Evolutionary conservation across 169 alveolate species (phyloP), one percentile per base, ranked within the genome.

Genomic region (Plasmodium gallinaceum): DNA sequence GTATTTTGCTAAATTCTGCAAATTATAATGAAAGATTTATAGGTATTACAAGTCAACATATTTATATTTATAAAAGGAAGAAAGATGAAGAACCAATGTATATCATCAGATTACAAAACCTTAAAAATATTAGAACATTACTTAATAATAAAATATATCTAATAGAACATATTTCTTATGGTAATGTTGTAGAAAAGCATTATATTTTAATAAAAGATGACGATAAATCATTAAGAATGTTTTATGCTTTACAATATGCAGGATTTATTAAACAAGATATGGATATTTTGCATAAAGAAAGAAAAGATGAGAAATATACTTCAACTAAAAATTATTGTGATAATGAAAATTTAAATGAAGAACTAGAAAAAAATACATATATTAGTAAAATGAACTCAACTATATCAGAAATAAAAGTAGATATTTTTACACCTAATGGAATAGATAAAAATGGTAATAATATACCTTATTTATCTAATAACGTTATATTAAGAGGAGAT

Each of bases 241-340:
- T 78, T 90, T 92, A 94, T 90, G 96, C 95, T 57, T 86, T 94
- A 45, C 94, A 88, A 61, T 94, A 94, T 42, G 95, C 95, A 24
- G 95, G 95, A 14, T 92, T 94, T 93, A 86, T 94, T 43, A 78
- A 61, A 16, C 91, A 92, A 26, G 75, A 90, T 26, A 46, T 57
- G 43, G 71, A 86, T 52, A 54, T 71, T 12, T 90, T 80, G 69
- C 57, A 66, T 5, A 73, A 60, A 88, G 73, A 88, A 26, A 61
- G 74, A 86, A 76, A 71, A 22, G 90, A 54, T 32, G 37, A 74
- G 10, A 58, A 48, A 14, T 43, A 74, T 39, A 74, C 7, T 48
- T 18, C 32, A 37, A 78, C 64, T 57, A 78, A 65, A 26, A 78
- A 64, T 51, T 9, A 51, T 64, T 14, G 26, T 64, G 75, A 24